Evolutionary conservation across 345 rosid species (phyloP).

Genomic region (Salix purpurea): DNA sequence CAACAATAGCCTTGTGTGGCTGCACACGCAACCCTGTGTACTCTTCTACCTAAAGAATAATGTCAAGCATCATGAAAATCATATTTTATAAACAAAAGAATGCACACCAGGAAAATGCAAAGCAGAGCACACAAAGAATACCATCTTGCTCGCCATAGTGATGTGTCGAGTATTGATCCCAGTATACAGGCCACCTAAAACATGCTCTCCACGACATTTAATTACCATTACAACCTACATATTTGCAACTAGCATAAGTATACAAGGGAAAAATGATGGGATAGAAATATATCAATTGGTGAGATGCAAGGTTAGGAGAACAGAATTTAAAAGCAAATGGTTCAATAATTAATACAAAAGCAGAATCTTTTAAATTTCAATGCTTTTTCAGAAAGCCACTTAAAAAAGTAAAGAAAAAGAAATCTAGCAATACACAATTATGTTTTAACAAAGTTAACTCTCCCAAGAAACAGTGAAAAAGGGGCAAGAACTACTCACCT

Average conservation of each 20-base stretch:
- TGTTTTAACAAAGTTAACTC: not conserved
- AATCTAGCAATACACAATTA: not conserved
- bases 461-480: not conserved
- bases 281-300: not conserved
- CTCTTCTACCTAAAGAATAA: constrained; percentile 72
- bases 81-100: not conserved
- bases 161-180: constrained; percentile 78
- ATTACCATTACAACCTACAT: constrained; percentile 84
- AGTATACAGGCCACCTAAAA: constrained; percentile 68
- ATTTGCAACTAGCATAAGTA: not conserved
- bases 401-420: not conserved
- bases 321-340: not conserved
- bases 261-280: not conserved
- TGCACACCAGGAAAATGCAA: constrained; percentile 1
- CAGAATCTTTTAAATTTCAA: not conserved
- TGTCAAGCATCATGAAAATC: not conserved
- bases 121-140: constrained; percentile 14
- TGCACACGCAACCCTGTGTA: constrained; percentile 78
- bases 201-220: constrained; percentile 77
- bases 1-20: constrained; percentile 93
- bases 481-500: not conserved
- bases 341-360: not conserved
- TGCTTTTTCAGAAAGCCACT: not conserved
- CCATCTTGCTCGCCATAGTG: constrained; percentile 95
- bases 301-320: not conserved